Evolutionary conservation across 257 asterid genomes (phyloP).

Genomic region (Marsdenia floribunda): DNA sequence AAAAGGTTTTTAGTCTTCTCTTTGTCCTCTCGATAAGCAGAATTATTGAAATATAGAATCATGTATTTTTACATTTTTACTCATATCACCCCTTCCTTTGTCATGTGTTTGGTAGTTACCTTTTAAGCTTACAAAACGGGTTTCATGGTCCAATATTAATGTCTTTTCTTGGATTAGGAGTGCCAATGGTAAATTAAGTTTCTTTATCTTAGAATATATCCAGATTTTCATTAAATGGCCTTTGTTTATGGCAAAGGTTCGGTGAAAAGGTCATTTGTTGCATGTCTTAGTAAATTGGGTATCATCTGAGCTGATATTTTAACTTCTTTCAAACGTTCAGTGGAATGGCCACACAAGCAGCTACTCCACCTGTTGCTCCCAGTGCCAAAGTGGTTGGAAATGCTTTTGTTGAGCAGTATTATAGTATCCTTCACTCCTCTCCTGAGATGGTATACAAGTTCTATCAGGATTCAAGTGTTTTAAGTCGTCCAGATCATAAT

Average conservation of each 20-base stretch:
- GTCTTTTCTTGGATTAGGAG: not conserved
- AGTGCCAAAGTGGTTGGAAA: conserved; percentile 88
- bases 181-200: not conserved
- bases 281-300: not conserved
- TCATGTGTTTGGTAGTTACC: not conserved
- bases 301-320: not conserved
- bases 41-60: not conserved
- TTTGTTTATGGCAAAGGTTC: not conserved
- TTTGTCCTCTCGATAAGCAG: not conserved
- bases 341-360: conserved; percentile 59
- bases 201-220: not conserved
- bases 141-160: not conserved
- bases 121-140: not conserved
- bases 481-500: conserved; percentile 76
- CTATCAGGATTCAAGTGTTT: conserved; percentile 65
- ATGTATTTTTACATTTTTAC: not conserved
- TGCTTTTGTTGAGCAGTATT: conserved; percentile 94
- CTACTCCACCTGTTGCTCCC: conserved; percentile 35
- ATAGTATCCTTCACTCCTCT: conserved; percentile 65
- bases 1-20: not conserved
- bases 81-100: not conserved
- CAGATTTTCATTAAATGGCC: not conserved
- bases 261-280: not conserved
- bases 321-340: conserved; percentile 10
- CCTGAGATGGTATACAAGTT: conserved; percentile 74